Conservation (phyloP, 768 basidiomycete genomes). For the Boletus subparvulus region DNA sequence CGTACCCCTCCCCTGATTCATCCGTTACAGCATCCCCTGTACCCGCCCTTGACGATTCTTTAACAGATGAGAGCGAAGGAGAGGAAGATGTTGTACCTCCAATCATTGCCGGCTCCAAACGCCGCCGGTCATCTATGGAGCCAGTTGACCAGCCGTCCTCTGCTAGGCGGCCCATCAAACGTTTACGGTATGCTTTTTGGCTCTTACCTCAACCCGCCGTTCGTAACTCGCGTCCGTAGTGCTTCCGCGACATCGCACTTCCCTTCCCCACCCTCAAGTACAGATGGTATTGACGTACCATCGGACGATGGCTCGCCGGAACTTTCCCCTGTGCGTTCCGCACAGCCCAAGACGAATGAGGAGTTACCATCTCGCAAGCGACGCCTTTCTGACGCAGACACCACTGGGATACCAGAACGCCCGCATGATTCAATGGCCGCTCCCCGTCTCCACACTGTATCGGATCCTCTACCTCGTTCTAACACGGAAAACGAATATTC, state of each 20-base stretch:
- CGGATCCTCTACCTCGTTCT: slow-evolving; percentile 30
- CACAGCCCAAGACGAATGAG: not conserved
- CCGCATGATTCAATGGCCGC: slow-evolving; percentile 14
- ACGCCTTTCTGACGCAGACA: slow-evolving; percentile 35
- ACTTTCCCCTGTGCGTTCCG: not conserved
- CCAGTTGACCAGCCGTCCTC: not conserved
- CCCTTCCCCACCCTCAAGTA: slow-evolving; percentile 18
- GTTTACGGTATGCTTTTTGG: slow-evolving; percentile 18
- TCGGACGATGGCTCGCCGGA: not conserved
- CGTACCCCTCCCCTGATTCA: slow-evolving; percentile 18
- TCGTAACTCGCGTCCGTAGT: not conserved
- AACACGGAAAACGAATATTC: slow-evolving; percentile 18
- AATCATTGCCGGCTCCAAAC: slow-evolving; percentile 23
- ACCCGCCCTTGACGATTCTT: slow-evolving; percentile 4
- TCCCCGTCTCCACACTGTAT: slow-evolving; percentile 30
- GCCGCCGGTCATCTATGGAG: slow-evolving; percentile 8
- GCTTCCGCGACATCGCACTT: slow-evolving; percentile 4
- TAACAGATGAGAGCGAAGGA: slow-evolving; percentile 14
- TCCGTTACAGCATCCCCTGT: slow-evolving; percentile 10
- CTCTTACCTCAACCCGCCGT: accelerated
- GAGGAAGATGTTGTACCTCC: slow-evolving; percentile 15
- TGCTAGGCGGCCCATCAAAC: slow-evolving; percentile 16
- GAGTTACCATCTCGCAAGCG: slow-evolving; percentile 33
- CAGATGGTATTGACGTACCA: not conserved
- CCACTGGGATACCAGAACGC: slow-evolving; percentile 25